Base-by-base conservation (phyloP, 768 basidiomycete genomes). In the Mycena maculata region DNA sequence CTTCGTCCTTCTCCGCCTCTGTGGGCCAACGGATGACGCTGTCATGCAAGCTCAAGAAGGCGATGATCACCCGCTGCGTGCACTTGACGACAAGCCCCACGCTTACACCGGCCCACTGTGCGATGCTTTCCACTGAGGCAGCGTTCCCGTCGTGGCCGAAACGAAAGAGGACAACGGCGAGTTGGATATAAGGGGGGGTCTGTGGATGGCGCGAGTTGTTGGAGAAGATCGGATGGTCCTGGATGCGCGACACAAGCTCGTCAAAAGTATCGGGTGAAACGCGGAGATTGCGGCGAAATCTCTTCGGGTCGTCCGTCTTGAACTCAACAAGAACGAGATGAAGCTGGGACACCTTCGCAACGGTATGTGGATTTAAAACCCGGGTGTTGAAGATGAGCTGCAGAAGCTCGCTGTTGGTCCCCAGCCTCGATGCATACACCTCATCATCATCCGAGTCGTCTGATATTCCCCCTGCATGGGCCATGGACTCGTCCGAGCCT, bases 91-190 rank as follows among this genome's bases (percentile, higher is more conserved):
- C n/a, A n/a, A n/a, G n/a, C n/a, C n/a, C n/a, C n/a, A n/a, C n/a
- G n/a, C n/a, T n/a, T n/a, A n/a, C n/a, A n/a, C n/a, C n/a, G n/a
- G n/a, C n/a, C n/a, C n/a, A 75, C 33, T 71, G 71, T 0, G 74
- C 76, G 25, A 77, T 67, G 27, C 55, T 57, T 31, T 74, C 65
- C 0, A 74, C 65, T 1, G 70, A 72, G 7, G 73, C 72, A 15
- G 70, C 70, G 66, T 80, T 81, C 18, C 79, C 74, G 60, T 73
- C 69, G 20, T 79, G 76, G 1, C 79, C 76, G 36, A 71, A 63
- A 9, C 68, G 52, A 57, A 65, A 74, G 36, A 78, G 42, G 33
- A 73, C 67, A 22, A 79, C 76, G 3, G 78, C 74, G 5, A 81
- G 74, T 58, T 81, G 80, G 4, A 69, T 59, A 10, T 73, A 67